These are phyloP conservation scores for Blastobotrys ciferrii DNA, from an alignment of 1,139 yeast species.

Conservation along the genomic window DNA sequence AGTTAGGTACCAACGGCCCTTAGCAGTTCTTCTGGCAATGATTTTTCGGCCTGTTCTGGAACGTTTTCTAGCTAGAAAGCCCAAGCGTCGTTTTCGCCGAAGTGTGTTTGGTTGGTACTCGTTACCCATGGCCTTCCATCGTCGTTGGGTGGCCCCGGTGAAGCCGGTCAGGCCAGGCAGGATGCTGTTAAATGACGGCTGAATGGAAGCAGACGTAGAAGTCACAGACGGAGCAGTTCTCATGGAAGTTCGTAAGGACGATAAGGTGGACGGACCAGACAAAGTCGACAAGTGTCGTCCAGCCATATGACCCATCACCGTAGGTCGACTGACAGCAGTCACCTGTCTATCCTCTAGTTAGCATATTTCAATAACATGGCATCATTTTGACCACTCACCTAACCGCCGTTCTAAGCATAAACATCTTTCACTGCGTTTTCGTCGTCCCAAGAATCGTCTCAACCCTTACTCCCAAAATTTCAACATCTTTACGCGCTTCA, in stretches of 20 bases:
- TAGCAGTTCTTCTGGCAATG: slow-evolving; percentile 71
- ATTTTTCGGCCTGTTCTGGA: slow-evolving; percentile 78
- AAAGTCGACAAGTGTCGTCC: slow-evolving; percentile 6
- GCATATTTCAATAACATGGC: neutral
- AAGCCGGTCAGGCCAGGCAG: slow-evolving; percentile 14
- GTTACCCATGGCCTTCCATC: slow-evolving; percentile 90
- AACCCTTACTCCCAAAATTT: neutral
- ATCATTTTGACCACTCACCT: neutral
- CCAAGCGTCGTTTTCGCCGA: slow-evolving; percentile 85
- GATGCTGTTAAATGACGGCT: slow-evolving; percentile 21
- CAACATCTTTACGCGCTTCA: neutral
- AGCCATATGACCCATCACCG: neutral
- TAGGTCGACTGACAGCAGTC: neutral
- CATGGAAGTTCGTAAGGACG: slow-evolving; percentile 11
- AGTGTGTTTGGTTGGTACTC: slow-evolving; percentile 92
- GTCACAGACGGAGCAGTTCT: slow-evolving; percentile 10
- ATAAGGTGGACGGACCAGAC: slow-evolving; percentile 1
- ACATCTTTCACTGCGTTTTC: neutral
- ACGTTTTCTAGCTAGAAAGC: slow-evolving; percentile 85
- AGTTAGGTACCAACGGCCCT: slow-evolving; percentile 92
- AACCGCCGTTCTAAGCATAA: neutral
- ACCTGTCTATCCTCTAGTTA: neutral
- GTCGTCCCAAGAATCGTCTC: neutral
- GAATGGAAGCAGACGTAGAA: neutral
- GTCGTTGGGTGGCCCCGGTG: slow-evolving; percentile 29